Percentiles rank a stretch among this genome's conserved stretches.
Evolutionary conservation across 352 stramenopile genomes (phyloP).

Genomic region (Phytophthora tubulina): DNA sequence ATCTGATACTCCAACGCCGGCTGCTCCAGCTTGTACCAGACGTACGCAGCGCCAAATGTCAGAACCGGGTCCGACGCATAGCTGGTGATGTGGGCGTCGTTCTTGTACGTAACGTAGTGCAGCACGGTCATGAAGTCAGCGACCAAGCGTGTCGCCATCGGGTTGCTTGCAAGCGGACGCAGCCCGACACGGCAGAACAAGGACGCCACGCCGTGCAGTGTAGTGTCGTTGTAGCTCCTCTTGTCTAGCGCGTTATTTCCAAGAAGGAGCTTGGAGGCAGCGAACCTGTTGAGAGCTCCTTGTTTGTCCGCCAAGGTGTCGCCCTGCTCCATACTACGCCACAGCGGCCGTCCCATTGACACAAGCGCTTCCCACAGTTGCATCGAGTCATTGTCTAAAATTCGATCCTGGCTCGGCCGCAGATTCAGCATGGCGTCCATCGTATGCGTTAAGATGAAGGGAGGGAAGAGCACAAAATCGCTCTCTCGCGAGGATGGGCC

Average conservation of each 20-base stretch:
- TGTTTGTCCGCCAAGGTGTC: no score
- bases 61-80: conserved; percentile 44
- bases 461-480: neutral
- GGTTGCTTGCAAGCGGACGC: conserved; percentile 13
- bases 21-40: conserved; percentile 30
- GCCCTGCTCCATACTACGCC: neutral
- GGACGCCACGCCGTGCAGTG: conserved; percentile 28
- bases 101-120: conserved; percentile 7
- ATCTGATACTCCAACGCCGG: neutral
- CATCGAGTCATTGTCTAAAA: neutral
- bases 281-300: neutral
- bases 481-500: neutral
- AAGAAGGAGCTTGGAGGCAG: conserved; percentile 19
- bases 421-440: conserved; percentile 11
- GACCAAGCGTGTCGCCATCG: conserved; percentile 25
- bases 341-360: conserved; percentile 21
- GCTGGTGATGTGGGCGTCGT: conserved; percentile 24
- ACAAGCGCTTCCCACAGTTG: conserved; percentile 2
- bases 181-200: conserved; percentile 40
- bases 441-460: conserved; percentile 4
- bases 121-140: conserved; percentile 43
- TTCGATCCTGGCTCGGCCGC: conserved; percentile 5
- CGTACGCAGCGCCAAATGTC: conserved; percentile 36
- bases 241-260: neutral
- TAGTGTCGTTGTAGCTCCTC: conserved; percentile 11